Evolutionary conservation across 1,284 basidiomycete species (phyloP).

Genomic region (Abortiporus biennis): DNA sequence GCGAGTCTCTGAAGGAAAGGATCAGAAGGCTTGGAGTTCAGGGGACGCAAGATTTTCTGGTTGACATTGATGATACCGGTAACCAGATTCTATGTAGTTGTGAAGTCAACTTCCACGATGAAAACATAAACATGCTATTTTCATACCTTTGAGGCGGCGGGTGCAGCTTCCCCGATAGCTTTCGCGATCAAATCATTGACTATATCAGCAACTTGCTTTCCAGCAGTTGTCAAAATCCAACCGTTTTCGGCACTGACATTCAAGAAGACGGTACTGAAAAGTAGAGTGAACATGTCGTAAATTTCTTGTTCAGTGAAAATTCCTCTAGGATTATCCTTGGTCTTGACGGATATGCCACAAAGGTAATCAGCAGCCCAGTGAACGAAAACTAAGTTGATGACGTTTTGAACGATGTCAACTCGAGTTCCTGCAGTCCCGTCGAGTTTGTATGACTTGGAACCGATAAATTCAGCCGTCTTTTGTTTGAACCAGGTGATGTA

Average conservation of each 20-base stretch:
- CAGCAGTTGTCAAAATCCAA: conserved; percentile 50
- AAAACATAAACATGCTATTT: no score
- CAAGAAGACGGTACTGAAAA: conserved; percentile 60
- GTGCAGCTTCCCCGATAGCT: conserved; percentile 27
- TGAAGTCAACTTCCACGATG: no score
- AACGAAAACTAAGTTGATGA: conserved; percentile 62
- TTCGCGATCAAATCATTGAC: conserved; percentile 35
- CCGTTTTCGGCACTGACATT: conserved; percentile 50
- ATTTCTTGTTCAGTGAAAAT: conserved; percentile 45
- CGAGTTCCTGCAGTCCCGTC: conserved; percentile 29
- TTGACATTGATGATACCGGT: no score
- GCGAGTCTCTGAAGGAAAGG: conserved; percentile 38
- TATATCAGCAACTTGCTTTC: conserved; percentile 33
- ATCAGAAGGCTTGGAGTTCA: conserved; percentile 35
- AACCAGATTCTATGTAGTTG: no score
- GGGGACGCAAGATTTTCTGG: no score
- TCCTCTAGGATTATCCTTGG: conserved; percentile 36
- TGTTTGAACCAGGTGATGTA: conserved; percentile 31
- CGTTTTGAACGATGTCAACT: conserved; percentile 69
- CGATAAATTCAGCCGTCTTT: conserved; percentile 33
- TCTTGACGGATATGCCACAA: conserved; percentile 59
- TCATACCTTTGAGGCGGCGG: no score
- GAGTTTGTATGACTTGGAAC: conserved; percentile 27
- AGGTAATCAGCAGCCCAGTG: conserved; percentile 60
- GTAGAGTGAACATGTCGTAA: conserved; percentile 29